These are phyloP conservation scores for Stellera chamaejasme DNA, from an alignment of 345 rosid species.

Conservation along the genomic window DNA sequence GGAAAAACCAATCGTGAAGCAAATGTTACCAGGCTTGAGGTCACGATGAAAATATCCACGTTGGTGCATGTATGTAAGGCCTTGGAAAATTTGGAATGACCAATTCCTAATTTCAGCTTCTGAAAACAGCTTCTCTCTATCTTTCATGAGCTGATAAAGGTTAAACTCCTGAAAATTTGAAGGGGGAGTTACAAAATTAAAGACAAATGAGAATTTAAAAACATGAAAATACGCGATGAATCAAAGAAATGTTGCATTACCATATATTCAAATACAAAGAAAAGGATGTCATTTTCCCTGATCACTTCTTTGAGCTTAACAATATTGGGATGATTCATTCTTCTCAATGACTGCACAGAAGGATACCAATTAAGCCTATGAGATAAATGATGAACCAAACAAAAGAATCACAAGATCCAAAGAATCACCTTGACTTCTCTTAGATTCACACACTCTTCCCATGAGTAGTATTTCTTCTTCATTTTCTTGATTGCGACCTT, in stretches of 20 bases:
- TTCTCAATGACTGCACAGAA: conserved; percentile 57
- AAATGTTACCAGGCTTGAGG: conserved; percentile 85
- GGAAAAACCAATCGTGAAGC: no score
- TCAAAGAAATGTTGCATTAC: conserved; percentile 25
- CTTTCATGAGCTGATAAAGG: conserved; percentile 91
- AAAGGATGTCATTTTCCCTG: conserved; percentile 76
- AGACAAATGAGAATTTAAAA: neutral
- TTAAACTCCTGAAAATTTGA: conserved; percentile 56
- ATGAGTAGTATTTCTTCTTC: conserved; percentile 91
- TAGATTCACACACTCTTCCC: conserved; percentile 91
- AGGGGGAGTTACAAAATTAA: neutral
- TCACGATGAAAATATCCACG: conserved; percentile 97
- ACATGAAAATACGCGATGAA: neutral
- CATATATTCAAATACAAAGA: conserved; percentile 93
- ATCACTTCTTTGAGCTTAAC: conserved; percentile 98
- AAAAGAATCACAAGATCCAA: neutral
- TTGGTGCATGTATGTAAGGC: conserved; percentile 90
- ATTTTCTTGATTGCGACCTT: conserved; percentile 96
- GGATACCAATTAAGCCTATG: conserved; percentile 5
- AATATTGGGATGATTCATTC: conserved; percentile 88
- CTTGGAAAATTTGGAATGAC: conserved; percentile 98
- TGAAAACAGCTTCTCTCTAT: conserved; percentile 56
- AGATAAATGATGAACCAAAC: neutral
- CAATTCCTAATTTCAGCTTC: conserved; percentile 80
- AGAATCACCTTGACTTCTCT: conserved; percentile 88